Conservation (phyloP, 73 alveolate species). For the Tetrahymena elliotti region DNA sequence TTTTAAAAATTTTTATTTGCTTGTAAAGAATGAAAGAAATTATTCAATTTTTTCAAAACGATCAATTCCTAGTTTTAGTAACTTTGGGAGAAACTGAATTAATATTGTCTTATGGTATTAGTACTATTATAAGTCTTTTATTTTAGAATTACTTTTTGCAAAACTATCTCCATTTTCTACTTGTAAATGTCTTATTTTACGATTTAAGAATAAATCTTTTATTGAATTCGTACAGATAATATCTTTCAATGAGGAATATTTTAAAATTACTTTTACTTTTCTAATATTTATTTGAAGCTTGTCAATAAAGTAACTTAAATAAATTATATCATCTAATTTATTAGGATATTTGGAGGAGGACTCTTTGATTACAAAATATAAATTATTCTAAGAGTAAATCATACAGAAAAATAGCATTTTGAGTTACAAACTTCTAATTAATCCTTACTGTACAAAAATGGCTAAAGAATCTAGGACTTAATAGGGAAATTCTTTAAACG, state of each 20-base stretch:
- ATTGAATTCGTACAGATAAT: background rate
- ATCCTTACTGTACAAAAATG: background rate
- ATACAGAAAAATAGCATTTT: too few relatives aligned
- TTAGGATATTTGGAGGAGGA: too few relatives aligned
- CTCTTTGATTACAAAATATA: too few relatives aligned
- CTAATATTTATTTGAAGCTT: too few relatives aligned
- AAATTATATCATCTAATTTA: background rate
- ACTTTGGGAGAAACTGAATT: background rate
- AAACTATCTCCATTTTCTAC: too few relatives aligned
- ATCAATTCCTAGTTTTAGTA: background rate
- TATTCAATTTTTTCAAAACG: background rate
- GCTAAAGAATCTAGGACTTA: background rate
- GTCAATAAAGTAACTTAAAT: too few relatives aligned
- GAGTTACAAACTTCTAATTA: background rate
- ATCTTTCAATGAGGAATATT: background rate
- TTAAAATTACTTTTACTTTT: too few relatives aligned
- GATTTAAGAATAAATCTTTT: background rate
- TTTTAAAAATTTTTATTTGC: too few relatives aligned
- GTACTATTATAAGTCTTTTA: background rate
- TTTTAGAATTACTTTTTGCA: background rate
- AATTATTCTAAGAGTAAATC: background rate
- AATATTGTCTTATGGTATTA: background rate
- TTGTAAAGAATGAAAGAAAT: background rate
- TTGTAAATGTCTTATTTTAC: too few relatives aligned
- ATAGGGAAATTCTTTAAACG: too few relatives aligned